These are phyloP conservation scores for Cornus florida DNA, from an alignment of 148 eudicot species.

Conservation along the genomic window DNA sequence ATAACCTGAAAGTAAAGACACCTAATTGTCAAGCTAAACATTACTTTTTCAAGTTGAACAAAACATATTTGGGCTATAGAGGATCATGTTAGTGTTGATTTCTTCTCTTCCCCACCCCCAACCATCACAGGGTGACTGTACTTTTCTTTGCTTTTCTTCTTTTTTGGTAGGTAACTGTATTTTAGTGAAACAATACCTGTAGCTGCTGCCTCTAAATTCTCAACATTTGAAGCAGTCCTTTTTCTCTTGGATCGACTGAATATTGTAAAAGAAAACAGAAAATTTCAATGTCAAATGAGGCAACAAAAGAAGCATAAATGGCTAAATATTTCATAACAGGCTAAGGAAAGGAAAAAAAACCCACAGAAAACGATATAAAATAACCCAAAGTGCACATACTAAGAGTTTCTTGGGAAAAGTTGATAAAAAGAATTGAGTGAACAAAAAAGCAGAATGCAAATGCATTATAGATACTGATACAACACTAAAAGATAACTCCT, in stretches of 20 bases:
- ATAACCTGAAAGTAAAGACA: background rate
- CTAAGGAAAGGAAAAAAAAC: background rate
- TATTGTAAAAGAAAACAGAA: slow-evolving; percentile 1
- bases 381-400: background rate
- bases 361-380: background rate
- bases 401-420: no score
- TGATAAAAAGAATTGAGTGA: no score
- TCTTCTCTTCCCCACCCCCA: background rate
- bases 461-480: no score
- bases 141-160: no score
- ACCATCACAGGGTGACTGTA: background rate
- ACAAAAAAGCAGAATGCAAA: no score
- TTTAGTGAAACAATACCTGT: slow-evolving; percentile 51
- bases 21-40: background rate
- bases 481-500: no score
- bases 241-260: slow-evolving; percentile 80
- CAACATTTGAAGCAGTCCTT: slow-evolving; percentile 64
- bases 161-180: background rate
- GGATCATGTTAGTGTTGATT: background rate
- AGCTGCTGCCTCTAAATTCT: slow-evolving; percentile 64
- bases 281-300: slow-evolving; percentile 2
- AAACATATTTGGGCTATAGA: background rate
- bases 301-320: background rate
- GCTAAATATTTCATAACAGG: background rate
- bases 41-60: background rate